These are phyloP conservation scores for Lodderomyces elongisporus DNA, from an alignment of 1,139 yeast genomes.

Conservation along the genomic window DNA sequence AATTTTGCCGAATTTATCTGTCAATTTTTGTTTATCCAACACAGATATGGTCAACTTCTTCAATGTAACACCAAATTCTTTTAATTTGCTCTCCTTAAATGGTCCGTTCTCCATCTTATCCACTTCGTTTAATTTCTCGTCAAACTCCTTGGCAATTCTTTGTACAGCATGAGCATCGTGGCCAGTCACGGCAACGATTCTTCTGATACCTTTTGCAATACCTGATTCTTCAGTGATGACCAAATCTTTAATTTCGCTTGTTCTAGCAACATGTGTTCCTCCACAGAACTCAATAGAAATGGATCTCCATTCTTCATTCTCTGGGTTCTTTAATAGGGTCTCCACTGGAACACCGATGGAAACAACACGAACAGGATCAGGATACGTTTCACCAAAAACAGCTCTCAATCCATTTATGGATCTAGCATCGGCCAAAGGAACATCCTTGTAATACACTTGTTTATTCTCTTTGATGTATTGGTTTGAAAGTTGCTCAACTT, in stretches of 20 bases:
- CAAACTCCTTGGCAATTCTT: conserved; percentile 71
- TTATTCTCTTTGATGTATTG: conserved; percentile 66
- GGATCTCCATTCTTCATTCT: conserved; percentile 66
- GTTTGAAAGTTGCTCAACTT: conserved; percentile 73
- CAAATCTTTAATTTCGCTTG: conserved; percentile 89
- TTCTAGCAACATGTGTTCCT: conserved; percentile 93
- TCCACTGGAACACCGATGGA: conserved; percentile 91
- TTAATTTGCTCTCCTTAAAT: conserved; percentile 70
- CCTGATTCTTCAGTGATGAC: conserved; percentile 92
- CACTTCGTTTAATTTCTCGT: conserved; percentile 52
- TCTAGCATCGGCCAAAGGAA: conserved; percentile 66
- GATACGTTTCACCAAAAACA: conserved; percentile 97
- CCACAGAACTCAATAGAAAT: conserved; percentile 95
- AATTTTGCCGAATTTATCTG: conserved; percentile 66
- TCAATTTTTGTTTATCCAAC: conserved; percentile 69
- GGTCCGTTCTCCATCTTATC: conserved; percentile 59
- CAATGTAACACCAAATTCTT: conserved; percentile 77
- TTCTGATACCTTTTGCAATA: conserved; percentile 96
- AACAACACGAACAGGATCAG: conserved; percentile 97
- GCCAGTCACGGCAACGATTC: conserved; percentile 96
- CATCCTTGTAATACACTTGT: conserved; percentile 78
- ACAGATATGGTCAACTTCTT: conserved; percentile 82
- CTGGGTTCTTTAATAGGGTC: conserved; percentile 67
- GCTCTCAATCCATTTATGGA: conserved; percentile 86
- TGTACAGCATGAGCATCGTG: conserved; percentile 86